Base-by-base conservation (phyloP, 306 rosid genomes). In the Fagus crenata region DNA sequence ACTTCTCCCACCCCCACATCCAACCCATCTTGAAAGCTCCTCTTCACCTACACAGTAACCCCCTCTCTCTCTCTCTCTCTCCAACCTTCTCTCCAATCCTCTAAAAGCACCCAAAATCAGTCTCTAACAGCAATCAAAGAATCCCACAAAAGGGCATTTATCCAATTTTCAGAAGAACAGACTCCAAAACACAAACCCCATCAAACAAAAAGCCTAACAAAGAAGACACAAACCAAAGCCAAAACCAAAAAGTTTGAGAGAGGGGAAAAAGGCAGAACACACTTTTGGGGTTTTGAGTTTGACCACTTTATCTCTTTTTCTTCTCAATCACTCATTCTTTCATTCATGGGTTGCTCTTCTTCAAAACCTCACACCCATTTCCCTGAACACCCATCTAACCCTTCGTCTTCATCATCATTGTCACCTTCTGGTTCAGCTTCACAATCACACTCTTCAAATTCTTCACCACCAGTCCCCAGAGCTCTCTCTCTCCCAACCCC, bases 271-370 rank as follows among this genome's bases (percentile, higher is more conserved):
- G 51, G 51, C 13, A 9, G 14, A 46, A 46, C 51, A 46, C 14
- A 46, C 14, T 46, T 46, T 46, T 46, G 51, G 51, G 35, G 32
- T 59, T 59, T 8, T 58, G 37, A 7, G 65, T 22, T 32, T 22
- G 33, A 22, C 35, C 31, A 28, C 33, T 12, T 9, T 31, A 22
- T 59, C 35, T 31, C 36, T 31, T 51, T 36, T 49, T 18, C 31
- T 41, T 51, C 64, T 56, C 51, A 33, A 39, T 32, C 46, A 3
- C 4, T 72, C 78, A 84, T 81, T 72, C 80, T 91, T 93, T 72
- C 78, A 84, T 82, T 72, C 80, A 93, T 93, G 98, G 98, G 98
- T 75, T 93, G 98, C 64, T 89, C 97, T 73, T 88, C 97, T 69
- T 93, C 98, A 72, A 89, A 83, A 88, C 86, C 90, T 59, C 75